Evolutionary conservation across 2,329 filamentous ascomycete species (phyloP), one percentile per base, ranked within the genome.

Genomic region (Colletotrichum sp.): DNA sequence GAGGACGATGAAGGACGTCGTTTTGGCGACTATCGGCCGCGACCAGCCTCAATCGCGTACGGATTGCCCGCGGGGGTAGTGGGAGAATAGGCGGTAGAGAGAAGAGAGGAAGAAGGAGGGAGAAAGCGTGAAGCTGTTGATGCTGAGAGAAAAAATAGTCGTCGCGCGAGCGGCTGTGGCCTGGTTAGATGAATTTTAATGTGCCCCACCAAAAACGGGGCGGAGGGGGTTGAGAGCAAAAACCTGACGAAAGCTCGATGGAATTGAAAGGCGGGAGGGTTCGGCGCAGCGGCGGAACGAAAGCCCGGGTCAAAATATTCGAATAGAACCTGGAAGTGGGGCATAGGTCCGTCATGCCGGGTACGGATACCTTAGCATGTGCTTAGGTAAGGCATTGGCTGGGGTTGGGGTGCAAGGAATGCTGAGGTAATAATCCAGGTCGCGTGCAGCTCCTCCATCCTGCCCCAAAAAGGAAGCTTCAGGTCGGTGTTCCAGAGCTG

Each of bases 1-100:
- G 80, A 78, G 76, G 77, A 80, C 80, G 79, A 83, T 81, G 76
- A 84, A 81, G 79, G 83, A 84, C 84, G 87, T 87, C 88, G 86
- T 89, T 83, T 78, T 87, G 86, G 82, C 80, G 78, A 80, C 78
- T 81, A 79, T 18, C 79, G 86, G 86, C 87, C 84, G 84, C 76
- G 80, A 80, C 84, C 86, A 88, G 87, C 87, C 85, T 83, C 79
- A 81, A 80, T 79, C 79, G 79, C 80, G 36, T 64, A 77, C 66
- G 69, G 70, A 65, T 76, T 68, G 71, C 76, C 76, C 69, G 74
- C 36, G 64, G 67, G 30, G 34, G 63, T 67, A 52, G 62, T 44
- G 66, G 67, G 69, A 59, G 55, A 28, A 44, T 67, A 73, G 75
- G 71, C 63, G 75, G 71, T 75, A 67, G 69, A 77, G 65, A 76